Base-by-base conservation (phyloP, 352 stramenopile species). In the Hyaloperonospora arabidopsidis region DNA sequence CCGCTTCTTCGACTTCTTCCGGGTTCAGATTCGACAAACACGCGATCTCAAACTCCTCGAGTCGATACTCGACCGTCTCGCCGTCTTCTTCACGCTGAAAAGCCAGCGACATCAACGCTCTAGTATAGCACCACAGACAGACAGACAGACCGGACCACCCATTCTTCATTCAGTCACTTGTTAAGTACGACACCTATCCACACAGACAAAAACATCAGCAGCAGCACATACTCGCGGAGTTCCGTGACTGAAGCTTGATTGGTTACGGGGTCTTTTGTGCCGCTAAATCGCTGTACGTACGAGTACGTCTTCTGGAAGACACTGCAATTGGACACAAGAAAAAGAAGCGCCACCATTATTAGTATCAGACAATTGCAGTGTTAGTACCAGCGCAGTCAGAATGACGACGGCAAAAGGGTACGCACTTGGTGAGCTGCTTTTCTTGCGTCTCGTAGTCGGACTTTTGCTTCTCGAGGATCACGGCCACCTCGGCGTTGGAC, bases 241-340 rank as follows among this genome's bases (percentile, higher is more conserved):
- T 95, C 86, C 28, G 86, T 92, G 19, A 95, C 86, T 3, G 80
- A 91, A 49, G 83, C 81, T 72, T 95, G 86, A 65, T 95, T 95
- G 38, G 83, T 70, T n/a, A 95, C 82, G 0, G 86, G 86, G 52
- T 95, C 84, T 59, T 94, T 94, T n/a, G 85, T 95, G 49, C 86
- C 84, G 40, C 84, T 95, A 59, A 95, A 95, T 43, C 86, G 80
- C 63, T 95, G 86, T 52, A 94, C 86, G 48, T 95, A 95, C 54
- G 86, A 92, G 58, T 95, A 93, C 29, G 86, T 95, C 74, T 95
- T 93, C 64, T 94, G 82, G 61, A 95, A 95, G 18, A 95, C 84
- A 54, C 81, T 91, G 23, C 13, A 61, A 48, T 19, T 12, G 14
- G 22, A 52, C 17, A 22, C 34, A 22, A 52, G 1, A 32, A 32